Evolutionary conservation across 208 protist genomes (phyloP).

Genomic region (Angomonas ambiguus): DNA sequence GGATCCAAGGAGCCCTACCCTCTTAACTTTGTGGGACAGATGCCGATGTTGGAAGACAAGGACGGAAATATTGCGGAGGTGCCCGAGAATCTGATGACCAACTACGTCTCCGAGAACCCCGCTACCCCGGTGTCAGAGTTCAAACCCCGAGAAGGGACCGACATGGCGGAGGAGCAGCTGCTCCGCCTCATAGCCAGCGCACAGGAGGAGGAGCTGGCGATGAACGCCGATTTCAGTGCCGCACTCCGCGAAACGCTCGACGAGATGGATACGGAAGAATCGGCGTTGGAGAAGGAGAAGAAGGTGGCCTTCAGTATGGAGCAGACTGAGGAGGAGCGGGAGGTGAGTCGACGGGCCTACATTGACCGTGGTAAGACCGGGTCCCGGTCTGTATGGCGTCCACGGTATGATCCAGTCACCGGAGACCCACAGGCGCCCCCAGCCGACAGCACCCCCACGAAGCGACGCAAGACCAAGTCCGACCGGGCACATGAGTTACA

Average conservation of each 20-base stretch:
- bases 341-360: slow-evolving; percentile 74
- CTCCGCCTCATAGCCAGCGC: slow-evolving; percentile 75
- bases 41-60: slow-evolving; percentile 83
- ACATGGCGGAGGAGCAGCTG: slow-evolving; percentile 63
- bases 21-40: slow-evolving; percentile 89
- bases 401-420: slow-evolving; percentile 28
- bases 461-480: slow-evolving; percentile 48
- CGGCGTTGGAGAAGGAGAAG: slow-evolving; percentile 32
- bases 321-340: slow-evolving; percentile 78
- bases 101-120: slow-evolving; percentile 71
- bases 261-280: slow-evolving; percentile 75
- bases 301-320: slow-evolving; percentile 85
- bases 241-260: slow-evolving; percentile 65
- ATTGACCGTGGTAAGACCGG: slow-evolving; percentile 86
- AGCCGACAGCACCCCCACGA: slow-evolving; percentile 28
- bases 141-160: slow-evolving; percentile 49
- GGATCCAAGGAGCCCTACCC: slow-evolving; percentile 69
- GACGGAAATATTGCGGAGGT: slow-evolving; percentile 82
- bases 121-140: slow-evolving; percentile 57
- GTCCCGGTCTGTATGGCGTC: slow-evolving; percentile 71
- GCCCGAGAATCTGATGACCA: slow-evolving; percentile 57
- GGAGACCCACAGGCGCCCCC: slow-evolving; percentile 4
- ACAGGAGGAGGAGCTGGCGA: slow-evolving; percentile 71
- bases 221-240: slow-evolving; percentile 31
- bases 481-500: slow-evolving; percentile 75